Conservation (phyloP, 805 yeast genomes). For the Hanseniaspora taiwanica region DNA sequence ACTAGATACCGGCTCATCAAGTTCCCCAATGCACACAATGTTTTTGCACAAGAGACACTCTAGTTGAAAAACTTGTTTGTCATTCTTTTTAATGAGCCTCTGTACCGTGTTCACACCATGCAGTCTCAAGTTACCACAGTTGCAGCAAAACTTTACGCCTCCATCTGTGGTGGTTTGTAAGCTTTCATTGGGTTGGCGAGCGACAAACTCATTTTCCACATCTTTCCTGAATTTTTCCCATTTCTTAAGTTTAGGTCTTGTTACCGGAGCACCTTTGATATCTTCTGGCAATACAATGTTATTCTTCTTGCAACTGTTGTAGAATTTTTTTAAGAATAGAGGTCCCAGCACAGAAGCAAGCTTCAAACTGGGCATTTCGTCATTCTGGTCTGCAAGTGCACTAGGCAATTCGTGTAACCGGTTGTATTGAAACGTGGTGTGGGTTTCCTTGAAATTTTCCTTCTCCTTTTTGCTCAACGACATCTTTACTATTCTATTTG, state of each 20-base stretch:
- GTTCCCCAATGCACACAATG: no score
- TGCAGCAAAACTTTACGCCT: not conserved
- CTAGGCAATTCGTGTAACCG: not conserved
- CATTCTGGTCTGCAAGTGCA: not conserved
- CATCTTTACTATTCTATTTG: no score
- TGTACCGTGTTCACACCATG: not conserved
- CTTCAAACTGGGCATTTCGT: not conserved
- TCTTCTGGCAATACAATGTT: slow-evolving; percentile 3
- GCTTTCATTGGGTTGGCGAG: not conserved
- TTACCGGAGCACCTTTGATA: slow-evolving; percentile 3
- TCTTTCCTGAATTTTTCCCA: slow-evolving; percentile 1
- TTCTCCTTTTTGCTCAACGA: slow-evolving; percentile 2
- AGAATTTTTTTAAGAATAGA: slow-evolving; percentile 2
- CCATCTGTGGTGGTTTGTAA: not conserved
- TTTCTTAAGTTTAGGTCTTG: slow-evolving; percentile 2
- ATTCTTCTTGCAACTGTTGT: slow-evolving; percentile 4
- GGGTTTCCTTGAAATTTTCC: slow-evolving; percentile 2
- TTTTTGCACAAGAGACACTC: not conserved
- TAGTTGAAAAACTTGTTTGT: not conserved
- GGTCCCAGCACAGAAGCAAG: slow-evolving; percentile 1
- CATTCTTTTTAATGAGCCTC: not conserved
- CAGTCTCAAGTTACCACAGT: not conserved
- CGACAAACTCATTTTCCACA: not conserved
- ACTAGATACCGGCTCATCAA: no score
- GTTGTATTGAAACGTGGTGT: slow-evolving; percentile 3